These are phyloP conservation scores for Coccomyxa sp. DNA, from an alignment of 139 green algal species.

Conservation along the genomic window DNA sequence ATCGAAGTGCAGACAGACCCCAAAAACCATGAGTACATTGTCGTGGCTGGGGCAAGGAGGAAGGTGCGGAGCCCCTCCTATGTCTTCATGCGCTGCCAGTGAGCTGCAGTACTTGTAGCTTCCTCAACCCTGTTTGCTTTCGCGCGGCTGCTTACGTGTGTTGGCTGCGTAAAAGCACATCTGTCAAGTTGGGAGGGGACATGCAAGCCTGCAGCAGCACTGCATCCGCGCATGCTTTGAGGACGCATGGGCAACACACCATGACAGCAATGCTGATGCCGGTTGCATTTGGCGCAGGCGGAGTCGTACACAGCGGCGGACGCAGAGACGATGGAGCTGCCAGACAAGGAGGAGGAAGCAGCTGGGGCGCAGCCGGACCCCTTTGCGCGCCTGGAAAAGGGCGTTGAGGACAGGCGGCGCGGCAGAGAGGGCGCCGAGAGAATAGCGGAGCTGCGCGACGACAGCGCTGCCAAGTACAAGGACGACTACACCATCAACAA, in stretches of 20 bases:
- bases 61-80: constrained; percentile 27
- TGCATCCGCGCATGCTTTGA: no score
- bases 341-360: constrained; percentile 39
- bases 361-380: constrained; percentile 34
- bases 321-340: constrained; percentile 56
- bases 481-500: constrained; percentile 61
- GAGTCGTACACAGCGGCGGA: constrained; percentile 58
- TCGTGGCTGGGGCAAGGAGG: constrained; percentile 57
- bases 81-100: neutral
- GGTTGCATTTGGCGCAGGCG: constrained; percentile 28
- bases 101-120: neutral
- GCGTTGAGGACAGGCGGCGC: constrained; percentile 22
- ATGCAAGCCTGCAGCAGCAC: no score
- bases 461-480: constrained; percentile 24
- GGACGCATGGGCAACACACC: no score
- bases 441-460: constrained; percentile 37
- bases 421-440: constrained; percentile 17
- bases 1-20: constrained; percentile 95
- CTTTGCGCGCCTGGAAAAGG: constrained; percentile 48
- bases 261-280: no score
- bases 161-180: neutral
- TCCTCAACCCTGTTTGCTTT: neutral
- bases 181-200: neutral
- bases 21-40: constrained; percentile 81
- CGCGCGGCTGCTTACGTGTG: neutral